Base-by-base conservation (phyloP, 1,139 yeast genomes). In the Magnusiomyces clavatus region DNA sequence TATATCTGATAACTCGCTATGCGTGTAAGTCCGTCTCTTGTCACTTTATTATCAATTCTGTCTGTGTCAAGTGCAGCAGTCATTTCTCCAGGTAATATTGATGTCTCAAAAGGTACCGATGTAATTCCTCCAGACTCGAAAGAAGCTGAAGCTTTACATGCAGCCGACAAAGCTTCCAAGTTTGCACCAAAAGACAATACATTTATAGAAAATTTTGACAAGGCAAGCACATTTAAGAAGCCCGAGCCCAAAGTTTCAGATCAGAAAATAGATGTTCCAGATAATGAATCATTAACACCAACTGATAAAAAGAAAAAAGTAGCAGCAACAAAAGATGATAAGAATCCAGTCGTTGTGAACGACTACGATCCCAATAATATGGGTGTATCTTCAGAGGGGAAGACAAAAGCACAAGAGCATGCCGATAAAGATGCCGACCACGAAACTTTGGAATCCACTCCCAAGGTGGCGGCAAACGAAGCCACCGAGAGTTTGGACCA, bases 311-410 rank as follows among this genome's bases (percentile, higher is more conserved):
- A 63, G 47, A 62, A 65, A 49, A 51, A 52, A 31, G 50, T 53
- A 17, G 62, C 56, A 2, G 58, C 61, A 11, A 60, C 63, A 12
- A 59, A 61, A 24, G 64, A 60, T 46, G 61, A 63, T 47, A 63
- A 65, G 43, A 46, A 46, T 35, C 67, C 70, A 2, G 68, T 64
- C 16, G 69, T 68, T 31, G 62, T 67, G 44, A 67, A 68, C 56
- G 73, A 69, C 55, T 69, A 69, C 51, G 71, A 69, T 56, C 72
- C 72, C 11, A 65, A 61, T 51, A 64, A 69, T 34, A 59, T 69
- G 41, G 72, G 72, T 3, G 67, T 64, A 8, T 54, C 63, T 12
- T 58, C 64, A 14, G 64, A 61, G 16, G 56, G 57, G 19, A 48
- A 52, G 49, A 49, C 55, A 12, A 54, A 51, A 29, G 50, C 49